phyloP scores from a whole-genome alignment of 768 basidiomycete genomes.

The Clitopilus passeckerianus region DNA sequence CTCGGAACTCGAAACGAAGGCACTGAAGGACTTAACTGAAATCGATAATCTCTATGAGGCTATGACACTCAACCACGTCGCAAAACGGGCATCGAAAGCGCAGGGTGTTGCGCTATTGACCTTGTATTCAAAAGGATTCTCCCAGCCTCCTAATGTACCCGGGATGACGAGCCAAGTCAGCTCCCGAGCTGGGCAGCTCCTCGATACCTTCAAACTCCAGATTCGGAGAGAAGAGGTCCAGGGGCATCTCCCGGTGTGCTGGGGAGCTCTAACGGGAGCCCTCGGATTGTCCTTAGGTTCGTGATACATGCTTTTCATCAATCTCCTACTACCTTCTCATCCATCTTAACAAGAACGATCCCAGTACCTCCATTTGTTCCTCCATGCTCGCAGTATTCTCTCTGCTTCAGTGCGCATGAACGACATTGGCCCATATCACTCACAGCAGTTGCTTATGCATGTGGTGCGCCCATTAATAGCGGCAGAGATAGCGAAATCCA shows the following conservation, averaged over 20 bases:
- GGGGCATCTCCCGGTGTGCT: slow-evolving; percentile 89
- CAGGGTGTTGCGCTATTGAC: slow-evolving; percentile 94
- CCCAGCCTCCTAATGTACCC: slow-evolving; percentile 39
- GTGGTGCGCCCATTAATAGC: slow-evolving; percentile 65
- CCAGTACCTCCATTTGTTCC: slow-evolving; percentile 86
- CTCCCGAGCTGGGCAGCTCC: slow-evolving; percentile 21
- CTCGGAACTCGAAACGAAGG: slow-evolving; percentile 13
- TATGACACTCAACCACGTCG: slow-evolving; percentile 87
- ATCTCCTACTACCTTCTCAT: slow-evolving; percentile 1
- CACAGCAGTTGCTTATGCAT: slow-evolving; percentile 84
- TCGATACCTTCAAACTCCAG: slow-evolving; percentile 66
- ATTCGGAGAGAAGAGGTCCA: slow-evolving; percentile 59
- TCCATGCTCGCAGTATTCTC: slow-evolving; percentile 84
- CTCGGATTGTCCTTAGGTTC: slow-evolving; percentile 71
- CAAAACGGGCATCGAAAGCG: slow-evolving; percentile 79
- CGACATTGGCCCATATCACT: slow-evolving; percentile 85
- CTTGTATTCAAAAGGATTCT: slow-evolving; percentile 79
- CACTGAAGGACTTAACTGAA: slow-evolving; percentile 38
- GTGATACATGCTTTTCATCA: slow-evolving; percentile 3
- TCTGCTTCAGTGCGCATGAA: slow-evolving; percentile 93
- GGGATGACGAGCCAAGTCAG: slow-evolving; percentile 23
- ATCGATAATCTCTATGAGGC: slow-evolving; percentile 79
- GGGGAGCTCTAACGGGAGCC: slow-evolving; percentile 80
- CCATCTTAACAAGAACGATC: slow-evolving; percentile 56
- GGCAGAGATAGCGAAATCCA: slow-evolving; percentile 39